phyloP scores from a whole-genome alignment of 192 early-diverging fungal species.

The Spizellomyces punctatus region DNA sequence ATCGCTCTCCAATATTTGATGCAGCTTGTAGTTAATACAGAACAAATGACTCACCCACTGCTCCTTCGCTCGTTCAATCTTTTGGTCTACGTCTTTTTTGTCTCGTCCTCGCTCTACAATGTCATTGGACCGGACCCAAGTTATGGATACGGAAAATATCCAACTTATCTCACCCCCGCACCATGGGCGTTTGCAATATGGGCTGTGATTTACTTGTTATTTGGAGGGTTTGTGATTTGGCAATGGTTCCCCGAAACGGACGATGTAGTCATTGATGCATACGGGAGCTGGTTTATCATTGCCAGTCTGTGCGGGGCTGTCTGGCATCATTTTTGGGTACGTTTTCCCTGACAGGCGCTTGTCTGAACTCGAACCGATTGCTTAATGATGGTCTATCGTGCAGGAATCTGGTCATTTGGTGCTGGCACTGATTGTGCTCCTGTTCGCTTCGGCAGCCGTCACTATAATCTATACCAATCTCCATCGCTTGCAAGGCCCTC shows the following conservation, averaged over 20 bases:
- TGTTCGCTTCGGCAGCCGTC: conserved; percentile 57
- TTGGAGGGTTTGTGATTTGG: conserved; percentile 63
- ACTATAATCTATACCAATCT: conserved; percentile 49
- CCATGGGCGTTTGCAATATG: conserved; percentile 58
- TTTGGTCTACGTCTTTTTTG: no score
- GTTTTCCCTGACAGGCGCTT: conserved; percentile 4
- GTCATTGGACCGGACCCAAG: no score
- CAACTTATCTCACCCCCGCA: conserved; percentile 52
- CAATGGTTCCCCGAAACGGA: conserved; percentile 46
- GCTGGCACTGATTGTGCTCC: conserved; percentile 52
- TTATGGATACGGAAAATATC: neutral
- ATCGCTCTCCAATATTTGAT: no score
- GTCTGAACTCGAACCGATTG: neutral
- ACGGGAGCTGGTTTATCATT: conserved; percentile 65
- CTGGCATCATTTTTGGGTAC: conserved; percentile 65
- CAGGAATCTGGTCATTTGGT: conserved; percentile 50
- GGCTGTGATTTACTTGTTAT: conserved; percentile 60
- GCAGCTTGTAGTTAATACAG: no score
- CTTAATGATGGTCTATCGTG: neutral
- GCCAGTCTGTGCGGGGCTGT: conserved; percentile 53
- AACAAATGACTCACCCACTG: no score
- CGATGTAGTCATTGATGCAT: conserved; percentile 57
- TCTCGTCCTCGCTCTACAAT: no score
- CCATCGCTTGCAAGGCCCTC: conserved; percentile 27
- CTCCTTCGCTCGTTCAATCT: no score